These are phyloP conservation scores for Chaetomium sp. DNA, from an alignment of 2,329 filamentous ascomycete genomes.

Conservation along the genomic window DNA sequence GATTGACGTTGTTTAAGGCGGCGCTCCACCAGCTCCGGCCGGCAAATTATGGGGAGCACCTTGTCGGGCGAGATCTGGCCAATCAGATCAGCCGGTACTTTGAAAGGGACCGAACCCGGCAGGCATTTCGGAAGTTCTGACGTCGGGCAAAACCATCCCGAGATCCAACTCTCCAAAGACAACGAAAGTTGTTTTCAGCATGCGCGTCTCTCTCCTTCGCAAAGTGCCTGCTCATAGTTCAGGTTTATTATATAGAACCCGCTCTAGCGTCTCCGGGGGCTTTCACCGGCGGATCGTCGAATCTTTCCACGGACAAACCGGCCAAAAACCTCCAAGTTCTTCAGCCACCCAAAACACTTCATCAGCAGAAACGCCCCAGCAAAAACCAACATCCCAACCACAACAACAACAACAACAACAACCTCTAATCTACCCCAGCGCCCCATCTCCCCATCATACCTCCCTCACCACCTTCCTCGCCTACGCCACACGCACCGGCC, in stretches of 20 bases:
- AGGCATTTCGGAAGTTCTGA: neutral
- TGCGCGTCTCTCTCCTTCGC: constrained; percentile 1
- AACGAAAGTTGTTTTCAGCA: neutral
- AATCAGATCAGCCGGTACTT: neutral
- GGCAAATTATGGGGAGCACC: neutral
- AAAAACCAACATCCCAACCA: neutral
- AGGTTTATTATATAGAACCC: no score
- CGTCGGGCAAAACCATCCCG: neutral
- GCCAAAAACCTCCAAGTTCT: neutral
- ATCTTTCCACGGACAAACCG: no score
- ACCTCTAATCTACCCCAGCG: constrained; percentile 38
- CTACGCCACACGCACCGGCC: constrained; percentile 51
- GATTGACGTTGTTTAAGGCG: neutral
- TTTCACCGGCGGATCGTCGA: no score
- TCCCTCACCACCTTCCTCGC: constrained; percentile 58
- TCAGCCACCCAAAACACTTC: neutral
- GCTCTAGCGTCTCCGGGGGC: no score
- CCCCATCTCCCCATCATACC: constrained; percentile 48
- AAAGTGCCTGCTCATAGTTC: neutral
- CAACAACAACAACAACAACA: neutral
- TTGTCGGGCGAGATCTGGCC: neutral
- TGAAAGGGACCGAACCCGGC: neutral
- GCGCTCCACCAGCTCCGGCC: neutral
- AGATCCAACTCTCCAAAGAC: neutral
- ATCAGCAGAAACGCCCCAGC: neutral